Base-by-base conservation (phyloP, 2,329 filamentous ascomycete genomes). In the Gnomoniopsis sp. region DNA sequence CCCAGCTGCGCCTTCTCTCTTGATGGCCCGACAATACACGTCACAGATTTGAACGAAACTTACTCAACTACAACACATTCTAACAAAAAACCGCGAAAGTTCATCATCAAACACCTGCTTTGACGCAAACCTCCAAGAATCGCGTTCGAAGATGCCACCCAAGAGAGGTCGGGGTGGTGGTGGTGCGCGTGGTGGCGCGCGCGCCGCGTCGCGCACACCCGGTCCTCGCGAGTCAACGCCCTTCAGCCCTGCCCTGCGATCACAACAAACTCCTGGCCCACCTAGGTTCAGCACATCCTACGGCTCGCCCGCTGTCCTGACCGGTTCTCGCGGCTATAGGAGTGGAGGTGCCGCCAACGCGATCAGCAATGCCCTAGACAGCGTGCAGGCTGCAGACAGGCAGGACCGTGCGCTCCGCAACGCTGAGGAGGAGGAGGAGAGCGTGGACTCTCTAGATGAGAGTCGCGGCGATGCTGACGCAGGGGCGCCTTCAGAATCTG, bases 201-300 rank as follows among this genome's bases (percentile, higher is more conserved):
- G 57, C 17, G 46, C 46, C 6, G 19, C 52, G 11, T 54, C 57
- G 10, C 57, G 51, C 43, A 55, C 56, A 17, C 56, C 56, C 17
- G 56, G 51, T 15, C 46, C 46, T 7, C 57, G n/a, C 38, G 53
- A 59, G 22, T 10, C 53, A 22, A 48, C 44, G 23, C 52, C 50
- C 15, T 38, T 53, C 10, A 49, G 53, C 22, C 10, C 43, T n/a
- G 50, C 47, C 14, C 43, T 52, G n/a, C 56, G 53, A 53, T 50
- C 49, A 15, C 43, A 49, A 33, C 49, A 30, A 43, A 54, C 61
- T 10, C 53, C 62, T 0, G 50, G 66, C 6, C 63, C 64, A 1
- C 49, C 65, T 53, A 70, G 65, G 53, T 65, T 67, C 61, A 70
- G 67, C 61, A 66, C 62, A 10, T 66, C 67, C 0, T 70, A 70